These are phyloP conservation scores for Limnanthes douglasii DNA, from an alignment of 345 rosid species.

Conservation along the genomic window DNA sequence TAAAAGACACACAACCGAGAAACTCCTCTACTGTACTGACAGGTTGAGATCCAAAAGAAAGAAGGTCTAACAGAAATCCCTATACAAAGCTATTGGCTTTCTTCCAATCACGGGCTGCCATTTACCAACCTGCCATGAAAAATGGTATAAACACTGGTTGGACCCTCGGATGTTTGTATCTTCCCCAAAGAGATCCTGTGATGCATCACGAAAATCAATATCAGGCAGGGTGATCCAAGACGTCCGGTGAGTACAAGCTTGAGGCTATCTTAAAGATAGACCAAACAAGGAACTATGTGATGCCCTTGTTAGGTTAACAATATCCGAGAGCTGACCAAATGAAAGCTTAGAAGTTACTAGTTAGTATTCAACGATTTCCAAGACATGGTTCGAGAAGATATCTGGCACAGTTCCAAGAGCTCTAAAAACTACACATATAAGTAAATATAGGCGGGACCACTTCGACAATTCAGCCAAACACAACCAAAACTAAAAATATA, in stretches of 20 bases:
- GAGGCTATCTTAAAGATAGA: slow-evolving; percentile 11
- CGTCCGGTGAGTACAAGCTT: slow-evolving; percentile 12
- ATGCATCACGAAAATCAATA: slow-evolving; percentile 35
- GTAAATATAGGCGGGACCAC: too few species aligned
- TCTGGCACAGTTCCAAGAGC: too few species aligned
- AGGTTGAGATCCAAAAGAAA: too few species aligned
- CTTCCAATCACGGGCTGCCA: slow-evolving; percentile 29
- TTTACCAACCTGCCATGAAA: slow-evolving; percentile 92
- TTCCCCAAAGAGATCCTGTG: slow-evolving; percentile 97
- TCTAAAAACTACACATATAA: too few species aligned
- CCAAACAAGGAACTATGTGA: slow-evolving; percentile 11
- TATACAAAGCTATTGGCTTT: slow-evolving; percentile 4
- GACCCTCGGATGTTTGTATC: slow-evolving; percentile 83
- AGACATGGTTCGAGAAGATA: background rate
- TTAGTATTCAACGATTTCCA: background rate
- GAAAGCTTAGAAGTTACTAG: slow-evolving; percentile 1
- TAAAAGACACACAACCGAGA: background rate
- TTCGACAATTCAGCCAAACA: too few species aligned
- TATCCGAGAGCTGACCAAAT: slow-evolving; percentile 5
- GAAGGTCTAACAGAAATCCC: too few species aligned
- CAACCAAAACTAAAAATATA: too few species aligned
- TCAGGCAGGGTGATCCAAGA: slow-evolving; percentile 14
- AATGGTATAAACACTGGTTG: slow-evolving; percentile 71
- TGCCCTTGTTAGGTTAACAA: slow-evolving; percentile 4
- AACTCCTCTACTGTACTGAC: too few species aligned